Conservation (phyloP, 1,284 basidiomycete species). For the Moniliella sp. region DNA sequence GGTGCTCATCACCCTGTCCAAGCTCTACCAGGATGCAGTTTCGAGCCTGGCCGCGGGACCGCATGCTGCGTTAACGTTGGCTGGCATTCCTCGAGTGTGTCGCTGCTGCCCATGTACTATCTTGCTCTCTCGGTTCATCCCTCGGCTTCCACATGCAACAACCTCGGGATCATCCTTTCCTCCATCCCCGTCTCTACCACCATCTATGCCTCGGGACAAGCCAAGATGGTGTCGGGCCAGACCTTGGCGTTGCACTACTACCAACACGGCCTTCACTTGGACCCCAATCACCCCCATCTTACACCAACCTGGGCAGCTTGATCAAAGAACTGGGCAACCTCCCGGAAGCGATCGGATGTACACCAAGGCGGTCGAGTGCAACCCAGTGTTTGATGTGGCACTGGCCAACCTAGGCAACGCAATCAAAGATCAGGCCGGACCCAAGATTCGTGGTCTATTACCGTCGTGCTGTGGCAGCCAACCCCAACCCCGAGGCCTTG, state of each 20-base stretch:
- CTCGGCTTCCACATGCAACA: slow-evolving; percentile 44
- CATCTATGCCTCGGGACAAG: slow-evolving; percentile 28
- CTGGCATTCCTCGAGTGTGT: slow-evolving; percentile 38
- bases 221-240: slow-evolving; percentile 23
- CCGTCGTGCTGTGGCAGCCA: slow-evolving; percentile 40
- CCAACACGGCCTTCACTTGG: slow-evolving; percentile 41
- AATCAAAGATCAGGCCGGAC: slow-evolving; percentile 37
- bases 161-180: slow-evolving; percentile 44
- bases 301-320: slow-evolving; percentile 45
- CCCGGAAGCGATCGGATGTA: slow-evolving; percentile 42
- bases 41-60: too few species aligned
- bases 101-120: slow-evolving; percentile 41
- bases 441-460: slow-evolving; percentile 43
- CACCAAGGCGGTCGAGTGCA: slow-evolving; percentile 39
- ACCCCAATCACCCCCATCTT: slow-evolving; percentile 44
- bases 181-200: slow-evolving; percentile 35
- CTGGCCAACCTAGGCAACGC: slow-evolving; percentile 47
- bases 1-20: slow-evolving; percentile 43
- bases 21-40: slow-evolving; percentile 43
- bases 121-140: slow-evolving; percentile 43
- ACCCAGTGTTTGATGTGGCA: slow-evolving; percentile 43
- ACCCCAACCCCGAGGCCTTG: slow-evolving; percentile 42
- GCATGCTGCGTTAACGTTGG: slow-evolving; percentile 15
- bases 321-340: slow-evolving; percentile 44
- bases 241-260: slow-evolving; percentile 43